A percentile compares a stretch with the other conserved stretches of the same genome.
These are phyloP conservation scores for Aquilaria malaccensis DNA, from an alignment of 345 rosid species.

Conservation along the genomic window DNA sequence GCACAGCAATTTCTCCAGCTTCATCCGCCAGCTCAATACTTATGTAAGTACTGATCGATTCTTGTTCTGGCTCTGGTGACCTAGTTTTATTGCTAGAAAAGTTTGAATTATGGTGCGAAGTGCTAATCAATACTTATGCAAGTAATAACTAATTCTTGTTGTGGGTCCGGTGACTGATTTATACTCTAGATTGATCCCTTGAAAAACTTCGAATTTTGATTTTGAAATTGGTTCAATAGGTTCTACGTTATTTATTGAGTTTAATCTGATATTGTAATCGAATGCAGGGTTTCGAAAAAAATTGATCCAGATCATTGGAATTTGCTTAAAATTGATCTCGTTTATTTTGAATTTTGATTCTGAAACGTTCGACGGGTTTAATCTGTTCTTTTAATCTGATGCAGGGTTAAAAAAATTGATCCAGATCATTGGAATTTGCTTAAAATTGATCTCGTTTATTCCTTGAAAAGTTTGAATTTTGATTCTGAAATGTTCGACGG, in stretches of 20 bases:
- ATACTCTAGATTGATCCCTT: too few species aligned
- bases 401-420: slow-evolving; percentile 86
- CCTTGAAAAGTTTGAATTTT: too few species aligned
- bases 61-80: too few species aligned
- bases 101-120: too few species aligned
- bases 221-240: too few species aligned
- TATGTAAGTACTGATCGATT: slow-evolving; percentile 36
- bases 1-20: slow-evolving; percentile 69
- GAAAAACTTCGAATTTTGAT: too few species aligned
- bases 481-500: background rate
- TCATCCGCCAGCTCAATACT: slow-evolving; percentile 73
- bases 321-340: slow-evolving; percentile 29
- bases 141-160: slow-evolving; percentile 14
- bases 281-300: slow-evolving; percentile 64
- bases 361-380: background rate
- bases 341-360: background rate
- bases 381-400: background rate
- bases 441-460: too few species aligned
- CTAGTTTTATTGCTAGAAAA: too few species aligned
- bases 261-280: too few species aligned
- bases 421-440: slow-evolving; percentile 87
- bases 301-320: slow-evolving; percentile 86
- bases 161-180: too few species aligned
- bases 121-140: slow-evolving; percentile 53
- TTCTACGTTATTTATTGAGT: too few species aligned